Evolutionary conservation across 192 early-diverging fungal species (phyloP).

Genomic region (Entophlyctis luteolus): DNA sequence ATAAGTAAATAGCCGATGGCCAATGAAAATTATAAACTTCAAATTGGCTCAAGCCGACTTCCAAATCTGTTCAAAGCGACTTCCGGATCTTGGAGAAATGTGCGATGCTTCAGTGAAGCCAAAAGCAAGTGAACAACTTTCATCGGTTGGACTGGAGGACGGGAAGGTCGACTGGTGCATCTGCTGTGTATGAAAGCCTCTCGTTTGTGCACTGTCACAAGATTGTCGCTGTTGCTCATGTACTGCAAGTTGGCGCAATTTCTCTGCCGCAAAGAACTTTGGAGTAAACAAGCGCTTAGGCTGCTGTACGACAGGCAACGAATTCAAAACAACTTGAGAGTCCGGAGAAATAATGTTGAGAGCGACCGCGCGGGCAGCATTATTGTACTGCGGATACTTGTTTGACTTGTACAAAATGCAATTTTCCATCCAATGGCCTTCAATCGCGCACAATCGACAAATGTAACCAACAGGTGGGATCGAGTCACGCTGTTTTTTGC

Average conservation of each 20-base stretch:
- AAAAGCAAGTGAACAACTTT: background rate
- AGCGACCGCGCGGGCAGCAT: conserved; percentile 17
- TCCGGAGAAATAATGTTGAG: conserved; percentile 16
- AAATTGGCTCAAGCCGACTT: too few species aligned
- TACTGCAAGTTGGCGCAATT: background rate
- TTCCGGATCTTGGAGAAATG: background rate
- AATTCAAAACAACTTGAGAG: conserved; percentile 14
- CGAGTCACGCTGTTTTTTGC: conserved; percentile 20
- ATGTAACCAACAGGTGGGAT: conserved; percentile 10
- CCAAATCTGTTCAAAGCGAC: background rate
- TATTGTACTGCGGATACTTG: conserved; percentile 27
- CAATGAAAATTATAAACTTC: background rate
- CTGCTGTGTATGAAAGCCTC: too few species aligned
- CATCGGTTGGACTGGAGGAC: background rate
- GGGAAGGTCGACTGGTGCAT: too few species aligned
- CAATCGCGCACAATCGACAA: conserved; percentile 21
- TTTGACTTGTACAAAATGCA: conserved; percentile 24
- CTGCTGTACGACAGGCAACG: conserved; percentile 21
- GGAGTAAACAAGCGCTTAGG: conserved; percentile 1
- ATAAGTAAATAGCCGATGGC: too few species aligned
- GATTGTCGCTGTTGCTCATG: background rate
- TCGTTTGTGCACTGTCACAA: too few species aligned
- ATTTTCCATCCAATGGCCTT: conserved; percentile 28
- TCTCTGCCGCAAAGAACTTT: background rate
- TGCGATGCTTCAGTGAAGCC: too few species aligned